Conservation (phyloP, 2,329 filamentous ascomycete genomes). For the Penicillium glabrum region DNA sequence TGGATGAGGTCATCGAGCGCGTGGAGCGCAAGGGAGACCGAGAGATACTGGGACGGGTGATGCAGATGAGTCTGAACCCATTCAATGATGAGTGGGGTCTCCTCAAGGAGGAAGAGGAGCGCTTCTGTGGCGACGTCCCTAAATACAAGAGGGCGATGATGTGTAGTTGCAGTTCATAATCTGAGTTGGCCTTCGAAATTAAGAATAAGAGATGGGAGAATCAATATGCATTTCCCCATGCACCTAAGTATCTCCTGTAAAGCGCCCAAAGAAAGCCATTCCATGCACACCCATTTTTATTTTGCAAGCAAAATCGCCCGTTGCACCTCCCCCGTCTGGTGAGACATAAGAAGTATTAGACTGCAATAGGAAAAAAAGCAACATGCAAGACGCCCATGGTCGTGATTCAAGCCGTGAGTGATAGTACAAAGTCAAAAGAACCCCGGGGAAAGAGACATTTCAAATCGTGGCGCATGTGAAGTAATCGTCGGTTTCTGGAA, state of each 20-base stretch:
- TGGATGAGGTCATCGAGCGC: slow-evolving; percentile 87
- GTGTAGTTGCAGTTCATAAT: slow-evolving; percentile 87
- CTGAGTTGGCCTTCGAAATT: background rate
- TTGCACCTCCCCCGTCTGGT: slow-evolving; percentile 15
- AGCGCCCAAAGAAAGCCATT: slow-evolving; percentile 16
- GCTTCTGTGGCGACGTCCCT: slow-evolving; percentile 85
- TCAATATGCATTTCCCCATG: slow-evolving; percentile 19
- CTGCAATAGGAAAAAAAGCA: slow-evolving; percentile 13
- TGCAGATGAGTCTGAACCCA: slow-evolving; percentile 80
- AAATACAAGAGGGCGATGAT: slow-evolving; percentile 76
- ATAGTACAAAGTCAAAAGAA: slow-evolving; percentile 21
- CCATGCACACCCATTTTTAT: slow-evolving; percentile 17
- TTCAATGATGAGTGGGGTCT: slow-evolving; percentile 70
- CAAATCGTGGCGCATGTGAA: slow-evolving; percentile 28
- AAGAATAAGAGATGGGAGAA: slow-evolving; percentile 4
- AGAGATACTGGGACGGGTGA: slow-evolving; percentile 72
- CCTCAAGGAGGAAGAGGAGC: slow-evolving; percentile 70
- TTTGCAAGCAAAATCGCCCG: slow-evolving; percentile 26
- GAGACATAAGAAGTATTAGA: slow-evolving; percentile 12
- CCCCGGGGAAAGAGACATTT: slow-evolving; percentile 26
- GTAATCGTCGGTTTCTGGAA: slow-evolving; percentile 10
- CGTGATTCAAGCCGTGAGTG: slow-evolving; percentile 21
- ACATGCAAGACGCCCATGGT: slow-evolving; percentile 23
- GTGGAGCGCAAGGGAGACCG: slow-evolving; percentile 83
- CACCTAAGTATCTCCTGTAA: slow-evolving; percentile 21